Conservation (phyloP, 208 protist species). For the Acanthamoeba royreba region DNA sequence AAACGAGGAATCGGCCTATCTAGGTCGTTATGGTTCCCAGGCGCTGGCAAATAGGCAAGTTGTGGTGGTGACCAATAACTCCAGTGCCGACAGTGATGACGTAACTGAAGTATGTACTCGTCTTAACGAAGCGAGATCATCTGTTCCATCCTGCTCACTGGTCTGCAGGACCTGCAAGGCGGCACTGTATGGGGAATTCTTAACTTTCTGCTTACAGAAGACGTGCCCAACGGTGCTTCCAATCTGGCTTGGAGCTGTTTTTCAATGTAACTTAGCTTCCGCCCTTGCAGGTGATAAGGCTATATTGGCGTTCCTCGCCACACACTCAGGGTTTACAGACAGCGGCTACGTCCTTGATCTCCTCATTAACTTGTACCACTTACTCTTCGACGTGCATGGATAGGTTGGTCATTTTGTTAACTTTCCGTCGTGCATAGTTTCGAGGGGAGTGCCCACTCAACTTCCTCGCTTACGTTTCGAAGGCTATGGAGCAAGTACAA, state of each 20-base stretch:
- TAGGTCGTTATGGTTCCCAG: background rate
- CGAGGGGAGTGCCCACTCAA: background rate
- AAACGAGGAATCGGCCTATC: background rate
- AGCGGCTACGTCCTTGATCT: background rate
- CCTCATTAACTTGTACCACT: background rate
- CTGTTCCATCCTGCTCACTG: background rate
- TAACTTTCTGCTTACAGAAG: background rate
- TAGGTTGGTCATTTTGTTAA: background rate
- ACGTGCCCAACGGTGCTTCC: background rate
- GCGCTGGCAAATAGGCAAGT: background rate
- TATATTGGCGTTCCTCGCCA: background rate
- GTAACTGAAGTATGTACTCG: background rate
- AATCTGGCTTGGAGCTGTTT: background rate
- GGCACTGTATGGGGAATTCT: background rate
- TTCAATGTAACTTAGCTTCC: background rate
- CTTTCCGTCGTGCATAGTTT: background rate
- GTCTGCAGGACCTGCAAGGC: background rate
- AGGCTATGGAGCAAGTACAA: background rate
- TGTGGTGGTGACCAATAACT: background rate
- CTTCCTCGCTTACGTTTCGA: background rate
- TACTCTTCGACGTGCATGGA: background rate
- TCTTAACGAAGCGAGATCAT: no score
- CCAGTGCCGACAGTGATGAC: no score
- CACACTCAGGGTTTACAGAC: background rate
- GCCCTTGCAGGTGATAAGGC: background rate